Base-by-base conservation (phyloP, 768 basidiomycete genomes). In the Collybia mongolica region DNA sequence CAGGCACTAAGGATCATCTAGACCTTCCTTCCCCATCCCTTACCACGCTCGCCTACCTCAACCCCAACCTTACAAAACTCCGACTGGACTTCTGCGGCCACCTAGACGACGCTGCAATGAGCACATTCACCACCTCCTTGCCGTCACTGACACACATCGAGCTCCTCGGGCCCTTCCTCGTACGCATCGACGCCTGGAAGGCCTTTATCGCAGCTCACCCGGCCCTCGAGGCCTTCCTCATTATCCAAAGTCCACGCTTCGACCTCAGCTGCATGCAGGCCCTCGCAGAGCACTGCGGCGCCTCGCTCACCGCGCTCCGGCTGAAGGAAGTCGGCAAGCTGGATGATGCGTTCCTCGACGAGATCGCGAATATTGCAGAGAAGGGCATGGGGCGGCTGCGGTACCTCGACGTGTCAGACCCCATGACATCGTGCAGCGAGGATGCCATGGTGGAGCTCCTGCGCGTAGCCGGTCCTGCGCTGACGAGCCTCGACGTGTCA, bases 191-290 rank as follows among this genome's bases (percentile, higher is more conserved):
- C 0, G 81, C 79, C 0, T 98, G 96, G 96, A 70, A 77, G 40
- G 60, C 69, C 0, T 93, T 97, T 70, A 82, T 98, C 67, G 64
- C 77, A 46, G 62, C 78, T 1, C 81, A 86, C 46, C 77, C 83
- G 4, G 64, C 72, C 9, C 76, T 99, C 9, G 73, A 82, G 56
- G 79, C 78, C 6, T 90, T 98, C 68, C 73, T 87, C 36, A 83
- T 99, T 59, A 86, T 77, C 7, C 92, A 95, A 60, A 90, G 88
- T 50, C 92, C 93, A 6, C 82, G 93, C 4, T 94, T 98, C 66
- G 84, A 93, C 63, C 61, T 84, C 3, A 74, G 77, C 9, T 91
- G 88, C 60, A 67, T 89, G 49, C 61, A 73, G 11, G 63, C 77
- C 0, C 79, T 97, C 19, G 77, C 84, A 22, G 81, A 77, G 46